Evolutionary conservation across 2,329 filamentous ascomycete genomes (phyloP), one percentile per base, ranked within the genome.

Genomic region (Neonectria ditissima): DNA sequence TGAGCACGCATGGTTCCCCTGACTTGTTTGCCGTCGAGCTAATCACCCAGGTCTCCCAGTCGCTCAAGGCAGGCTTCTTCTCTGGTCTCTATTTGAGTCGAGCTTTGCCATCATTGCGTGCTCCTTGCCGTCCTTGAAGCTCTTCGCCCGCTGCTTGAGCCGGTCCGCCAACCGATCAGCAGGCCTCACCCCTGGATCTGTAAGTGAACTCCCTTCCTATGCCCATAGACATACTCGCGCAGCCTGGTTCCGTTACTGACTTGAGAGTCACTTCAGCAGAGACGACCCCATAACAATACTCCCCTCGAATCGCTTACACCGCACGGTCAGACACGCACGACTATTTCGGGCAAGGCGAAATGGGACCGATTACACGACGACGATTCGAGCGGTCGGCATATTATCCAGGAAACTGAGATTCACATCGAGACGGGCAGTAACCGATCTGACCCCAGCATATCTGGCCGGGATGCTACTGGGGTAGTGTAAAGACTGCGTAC

Each of bases 101-200:
- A 62, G 61, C 1, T 52, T 68, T 2, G 66, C 65, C 3, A 67
- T 67, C 8, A 67, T 68, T 6, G 65, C 64, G 0, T 68, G 66
- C 9, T 68, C 66, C 7, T 26, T 67, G 0, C 65, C 59, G 1
- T 57, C 66, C 1, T 48, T 68, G 2, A 68, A 67, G 2, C 54
- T 67, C 7, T 67, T 68, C 1, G 53, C 59, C 1, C 43, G 24
- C 1, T 68, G 62, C 20, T 18, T 65, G 5, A 24, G 45, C 14
- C 51, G 56, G 11, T 60, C 59, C 2, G 55, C 62, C 55, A 65
- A 44, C 13, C 53, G 55, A 1, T 67, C 65, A 2, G 55, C 37
- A 18, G 50, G 55, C 3, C 48, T 59, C 1, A 65, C 48, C 0
- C 55, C 65, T 1, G 50, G 58, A 28, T 43, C 44, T 1, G 66